These are phyloP conservation scores for Piromyces finnis DNA, from an alignment of 192 early-diverging fungal species.

Conservation along the genomic window DNA sequence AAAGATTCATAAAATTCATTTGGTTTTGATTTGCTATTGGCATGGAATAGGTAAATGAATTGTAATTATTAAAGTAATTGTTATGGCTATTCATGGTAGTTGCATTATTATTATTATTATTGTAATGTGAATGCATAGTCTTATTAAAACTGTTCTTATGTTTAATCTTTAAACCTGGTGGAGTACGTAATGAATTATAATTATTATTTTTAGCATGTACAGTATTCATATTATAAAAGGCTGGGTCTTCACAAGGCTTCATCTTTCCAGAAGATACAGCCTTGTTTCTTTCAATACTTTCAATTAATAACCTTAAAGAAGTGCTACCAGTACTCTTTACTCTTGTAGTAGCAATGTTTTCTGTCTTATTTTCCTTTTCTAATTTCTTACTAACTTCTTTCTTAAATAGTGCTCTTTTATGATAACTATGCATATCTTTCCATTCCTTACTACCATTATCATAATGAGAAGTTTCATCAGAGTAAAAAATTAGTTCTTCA, in stretches of 20 bases:
- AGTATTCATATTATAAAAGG: neutral
- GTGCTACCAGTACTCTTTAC: neutral
- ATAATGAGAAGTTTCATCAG: neutral
- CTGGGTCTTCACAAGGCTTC: neutral
- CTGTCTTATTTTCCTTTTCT: neutral
- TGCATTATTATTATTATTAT: neutral
- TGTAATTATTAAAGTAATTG: neutral
- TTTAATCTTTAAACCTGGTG: neutral
- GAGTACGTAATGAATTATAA: neutral
- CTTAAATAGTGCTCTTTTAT: neutral
- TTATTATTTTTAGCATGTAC: too few species aligned
- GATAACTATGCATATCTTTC: neutral
- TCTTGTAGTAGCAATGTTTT: neutral
- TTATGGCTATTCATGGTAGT: neutral
- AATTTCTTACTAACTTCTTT: neutral
- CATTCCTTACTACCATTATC: neutral
- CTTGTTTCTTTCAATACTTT: neutral
- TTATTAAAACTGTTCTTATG: neutral
- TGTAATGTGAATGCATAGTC: neutral
- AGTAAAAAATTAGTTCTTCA: neutral
- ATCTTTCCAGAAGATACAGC: neutral
- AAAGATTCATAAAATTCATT: neutral
- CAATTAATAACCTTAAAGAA: neutral
- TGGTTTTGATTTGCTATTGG: neutral
- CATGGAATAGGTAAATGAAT: neutral